These are phyloP conservation scores for Microbotryum saponariae DNA, from an alignment of 1,284 basidiomycete species.

Conservation along the genomic window DNA sequence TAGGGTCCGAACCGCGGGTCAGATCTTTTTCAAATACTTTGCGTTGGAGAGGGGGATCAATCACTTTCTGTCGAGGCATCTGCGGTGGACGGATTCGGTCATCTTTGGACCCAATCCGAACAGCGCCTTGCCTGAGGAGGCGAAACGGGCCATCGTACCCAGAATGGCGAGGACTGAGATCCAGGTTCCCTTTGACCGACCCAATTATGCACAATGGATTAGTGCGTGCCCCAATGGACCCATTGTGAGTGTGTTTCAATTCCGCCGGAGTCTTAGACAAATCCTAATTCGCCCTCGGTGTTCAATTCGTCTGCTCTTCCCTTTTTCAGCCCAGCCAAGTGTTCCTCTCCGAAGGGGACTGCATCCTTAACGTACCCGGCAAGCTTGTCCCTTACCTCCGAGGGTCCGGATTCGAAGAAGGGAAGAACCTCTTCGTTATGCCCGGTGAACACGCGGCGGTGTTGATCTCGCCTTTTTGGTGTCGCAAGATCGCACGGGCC, in stretches of 20 bases:
- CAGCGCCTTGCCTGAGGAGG: slow-evolving; percentile 12
- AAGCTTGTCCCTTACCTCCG: slow-evolving; percentile 14
- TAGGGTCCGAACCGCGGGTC: slow-evolving; percentile 16
- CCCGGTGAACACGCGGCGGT: slow-evolving; percentile 22
- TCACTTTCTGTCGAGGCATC: slow-evolving; percentile 24
- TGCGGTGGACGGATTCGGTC: slow-evolving; percentile 22
- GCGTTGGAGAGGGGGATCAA: slow-evolving; percentile 27
- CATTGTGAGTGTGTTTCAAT: slow-evolving; percentile 12
- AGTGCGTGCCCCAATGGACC: slow-evolving; percentile 13
- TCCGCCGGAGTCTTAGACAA: too few relatives aligned
- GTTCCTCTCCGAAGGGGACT: slow-evolving; percentile 21
- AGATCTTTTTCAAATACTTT: slow-evolving; percentile 30
- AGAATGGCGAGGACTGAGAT: slow-evolving; percentile 6
- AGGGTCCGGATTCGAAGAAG: slow-evolving; percentile 8
- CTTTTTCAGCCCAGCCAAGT: slow-evolving; percentile 17
- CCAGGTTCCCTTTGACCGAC: slow-evolving; percentile 10
- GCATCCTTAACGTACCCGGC: slow-evolving; percentile 18
- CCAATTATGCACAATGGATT: slow-evolving; percentile 22
- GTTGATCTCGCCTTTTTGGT: slow-evolving; percentile 5
- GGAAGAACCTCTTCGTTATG: slow-evolving; percentile 14
- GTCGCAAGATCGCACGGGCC: slow-evolving; percentile 12
- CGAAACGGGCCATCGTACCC: slow-evolving; percentile 14
- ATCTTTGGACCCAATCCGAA: slow-evolving; percentile 8
- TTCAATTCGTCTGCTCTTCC: neutral
- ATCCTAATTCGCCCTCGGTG: neutral